Evolutionary conservation across 805 yeast genomes (phyloP).

Genomic region (Candida maesae): DNA sequence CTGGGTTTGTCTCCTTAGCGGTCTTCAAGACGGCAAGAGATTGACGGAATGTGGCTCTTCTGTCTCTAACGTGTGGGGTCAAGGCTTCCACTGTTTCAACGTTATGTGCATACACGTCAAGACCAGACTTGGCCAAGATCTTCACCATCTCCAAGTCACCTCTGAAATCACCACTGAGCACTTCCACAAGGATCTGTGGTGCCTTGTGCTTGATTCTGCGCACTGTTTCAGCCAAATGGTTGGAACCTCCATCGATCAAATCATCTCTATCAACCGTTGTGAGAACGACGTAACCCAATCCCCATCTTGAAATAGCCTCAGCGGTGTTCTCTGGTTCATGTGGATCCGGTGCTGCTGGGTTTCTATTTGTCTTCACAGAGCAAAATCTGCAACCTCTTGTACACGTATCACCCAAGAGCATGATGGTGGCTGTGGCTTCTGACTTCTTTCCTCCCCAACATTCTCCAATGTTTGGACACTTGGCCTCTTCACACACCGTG

Average conservation of each 20-base stretch:
- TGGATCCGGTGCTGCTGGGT: slow-evolving; percentile 88
- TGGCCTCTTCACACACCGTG: slow-evolving; percentile 98
- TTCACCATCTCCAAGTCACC: slow-evolving; percentile 84
- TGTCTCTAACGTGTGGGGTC: slow-evolving; percentile 93
- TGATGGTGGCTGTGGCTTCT: slow-evolving; percentile 95
- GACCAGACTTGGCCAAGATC: slow-evolving; percentile 76
- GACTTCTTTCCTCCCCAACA: slow-evolving; percentile 97
- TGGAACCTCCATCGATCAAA: slow-evolving; percentile 86
- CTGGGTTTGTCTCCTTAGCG: slow-evolving; percentile 76
- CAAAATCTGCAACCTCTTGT: slow-evolving; percentile 99
- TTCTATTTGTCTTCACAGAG: slow-evolving; percentile 88
- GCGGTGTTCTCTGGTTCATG: slow-evolving; percentile 98
- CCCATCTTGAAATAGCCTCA: slow-evolving; percentile 96
- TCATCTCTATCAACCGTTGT: slow-evolving; percentile 99
- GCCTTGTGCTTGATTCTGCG: slow-evolving; percentile 78
- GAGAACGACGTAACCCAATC: slow-evolving; percentile 93
- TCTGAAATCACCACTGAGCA: slow-evolving; percentile 90
- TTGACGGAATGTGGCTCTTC: slow-evolving; percentile 94
- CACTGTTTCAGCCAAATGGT: slow-evolving; percentile 88
- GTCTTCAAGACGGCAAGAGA: slow-evolving; percentile 70
- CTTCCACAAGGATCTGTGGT: slow-evolving; percentile 89
- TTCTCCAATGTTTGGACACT: slow-evolving; percentile 99
- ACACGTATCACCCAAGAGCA: slow-evolving; percentile 98
- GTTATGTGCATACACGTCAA: slow-evolving; percentile 97
- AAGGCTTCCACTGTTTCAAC: slow-evolving; percentile 93